phyloP scores from a whole-genome alignment of 768 basidiomycete species.

The Scleroderma citrinum region DNA sequence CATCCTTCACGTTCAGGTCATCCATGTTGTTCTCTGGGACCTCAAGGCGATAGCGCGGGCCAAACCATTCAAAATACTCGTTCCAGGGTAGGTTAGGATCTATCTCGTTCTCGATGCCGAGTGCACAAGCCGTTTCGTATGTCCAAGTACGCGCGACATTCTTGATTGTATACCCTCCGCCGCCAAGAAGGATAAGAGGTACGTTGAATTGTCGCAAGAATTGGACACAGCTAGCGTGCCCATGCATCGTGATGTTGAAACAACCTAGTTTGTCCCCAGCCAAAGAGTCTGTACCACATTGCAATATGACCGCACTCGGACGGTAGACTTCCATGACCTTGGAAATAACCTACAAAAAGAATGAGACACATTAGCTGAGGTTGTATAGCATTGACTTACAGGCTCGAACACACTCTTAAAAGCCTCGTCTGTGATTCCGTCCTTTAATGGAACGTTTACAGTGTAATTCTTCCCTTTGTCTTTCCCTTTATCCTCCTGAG shows the following conservation, averaged over 20 bases:
- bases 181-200: conserved; percentile 88
- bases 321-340: conserved; percentile 83
- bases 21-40: conserved; percentile 93
- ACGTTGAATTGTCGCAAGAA: conserved; percentile 79
- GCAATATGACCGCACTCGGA: conserved; percentile 84
- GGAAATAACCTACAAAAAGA: conserved; percentile 56
- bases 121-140: conserved; percentile 92
- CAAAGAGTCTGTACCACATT: conserved; percentile 95
- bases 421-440: conserved; percentile 89
- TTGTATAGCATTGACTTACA: conserved; percentile 40
- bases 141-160: conserved; percentile 96
- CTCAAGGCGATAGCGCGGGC: conserved; percentile 89
- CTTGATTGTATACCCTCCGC: conserved; percentile 95
- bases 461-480: conserved; percentile 84
- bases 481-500: conserved; percentile 79
- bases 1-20: conserved; percentile 79
- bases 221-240: conserved; percentile 87
- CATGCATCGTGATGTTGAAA: conserved; percentile 94
- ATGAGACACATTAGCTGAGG: conserved; percentile 1
- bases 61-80: conserved; percentile 96
- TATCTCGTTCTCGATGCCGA: conserved; percentile 77
- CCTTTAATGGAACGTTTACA: conserved; percentile 89
- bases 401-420: conserved; percentile 90
- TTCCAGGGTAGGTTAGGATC: conserved; percentile 80
- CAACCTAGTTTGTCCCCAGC: conserved; percentile 94